Conservation (phyloP, 2,329 filamentous ascomycete genomes). For the Beauveria sp. region DNA sequence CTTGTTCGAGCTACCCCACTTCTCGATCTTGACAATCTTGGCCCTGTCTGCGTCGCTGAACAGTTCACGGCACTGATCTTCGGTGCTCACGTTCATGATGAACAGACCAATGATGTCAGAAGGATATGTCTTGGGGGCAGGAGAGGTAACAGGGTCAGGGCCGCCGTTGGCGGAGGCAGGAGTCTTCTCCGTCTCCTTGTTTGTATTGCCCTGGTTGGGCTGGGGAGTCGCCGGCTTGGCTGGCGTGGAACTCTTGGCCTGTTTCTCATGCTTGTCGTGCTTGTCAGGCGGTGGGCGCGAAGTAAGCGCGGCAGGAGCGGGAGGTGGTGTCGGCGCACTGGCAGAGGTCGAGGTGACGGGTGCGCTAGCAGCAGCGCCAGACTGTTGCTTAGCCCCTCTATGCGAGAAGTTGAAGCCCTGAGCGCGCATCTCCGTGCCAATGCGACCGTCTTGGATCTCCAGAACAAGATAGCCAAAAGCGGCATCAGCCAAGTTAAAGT, state of each 20-base stretch:
- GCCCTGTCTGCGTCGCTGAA: constrained; percentile 75
- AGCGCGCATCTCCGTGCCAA: constrained; percentile 96
- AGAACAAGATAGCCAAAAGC: constrained; percentile 94
- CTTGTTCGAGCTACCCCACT: constrained; percentile 71
- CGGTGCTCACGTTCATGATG: constrained; percentile 75
- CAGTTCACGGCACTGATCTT: constrained; percentile 74
- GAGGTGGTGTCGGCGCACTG: constrained; percentile 22
- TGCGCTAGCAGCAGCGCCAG: constrained; percentile 30
- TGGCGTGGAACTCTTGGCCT: constrained; percentile 27
- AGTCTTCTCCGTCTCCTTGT: constrained; percentile 52
- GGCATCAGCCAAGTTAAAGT: constrained; percentile 96
- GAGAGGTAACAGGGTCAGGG: constrained; percentile 46
- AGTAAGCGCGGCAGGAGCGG: constrained; percentile 22
- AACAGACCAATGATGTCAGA: constrained; percentile 79
- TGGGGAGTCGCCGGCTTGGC: constrained; percentile 40
- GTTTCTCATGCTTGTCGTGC: constrained; percentile 14
- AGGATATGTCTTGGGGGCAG: constrained; percentile 49
- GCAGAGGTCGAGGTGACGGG: constrained; percentile 26
- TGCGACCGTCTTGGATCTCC: constrained; percentile 90
- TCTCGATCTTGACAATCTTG: constrained; percentile 74
- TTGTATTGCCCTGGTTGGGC: constrained; percentile 35
- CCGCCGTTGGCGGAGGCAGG: constrained; percentile 43
- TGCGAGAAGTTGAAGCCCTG: constrained; percentile 99
- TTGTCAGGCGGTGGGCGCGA: constrained; percentile 27
- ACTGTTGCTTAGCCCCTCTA: constrained; percentile 72